Conservation (phyloP, 148 eudicot species). For the Hydrangea macrophylla region DNA sequence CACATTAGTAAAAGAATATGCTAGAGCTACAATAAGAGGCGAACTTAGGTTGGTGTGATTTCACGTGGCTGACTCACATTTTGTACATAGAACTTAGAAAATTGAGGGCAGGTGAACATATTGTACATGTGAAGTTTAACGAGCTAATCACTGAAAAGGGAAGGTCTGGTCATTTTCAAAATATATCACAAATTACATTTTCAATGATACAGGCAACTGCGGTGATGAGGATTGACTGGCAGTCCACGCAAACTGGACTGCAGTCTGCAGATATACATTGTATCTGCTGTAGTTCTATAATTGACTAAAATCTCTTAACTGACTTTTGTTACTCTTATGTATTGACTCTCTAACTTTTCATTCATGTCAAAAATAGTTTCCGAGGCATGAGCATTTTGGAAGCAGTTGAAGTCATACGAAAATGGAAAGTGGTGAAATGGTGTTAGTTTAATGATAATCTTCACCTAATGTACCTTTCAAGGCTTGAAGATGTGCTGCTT, state of each 20-base stretch:
- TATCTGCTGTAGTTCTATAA: background rate
- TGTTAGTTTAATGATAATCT: background rate
- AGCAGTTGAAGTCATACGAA: background rate
- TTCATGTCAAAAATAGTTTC: background rate
- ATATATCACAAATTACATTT: too few relatives aligned
- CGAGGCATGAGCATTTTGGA: background rate
- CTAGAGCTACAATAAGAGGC: too few relatives aligned
- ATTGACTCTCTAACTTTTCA: background rate
- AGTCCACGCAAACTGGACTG: background rate
- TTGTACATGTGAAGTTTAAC: too few relatives aligned
- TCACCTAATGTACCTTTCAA: constrained; percentile 53
- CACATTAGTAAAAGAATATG: too few relatives aligned
- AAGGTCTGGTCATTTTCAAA: too few relatives aligned
- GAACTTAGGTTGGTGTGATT: too few relatives aligned
- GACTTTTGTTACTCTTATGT: background rate
- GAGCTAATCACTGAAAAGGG: too few relatives aligned
- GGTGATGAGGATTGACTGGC: too few relatives aligned
- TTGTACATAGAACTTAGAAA: too few relatives aligned
- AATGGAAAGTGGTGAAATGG: background rate
- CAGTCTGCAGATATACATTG: background rate
- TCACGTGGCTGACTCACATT: too few relatives aligned
- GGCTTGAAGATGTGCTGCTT: constrained; percentile 65
- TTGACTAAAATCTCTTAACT: background rate
- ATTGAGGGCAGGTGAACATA: too few relatives aligned
- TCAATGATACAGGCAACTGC: too few relatives aligned